Evolutionary conservation across 2,329 filamentous ascomycete genomes (phyloP).

Genomic region (Colletotrichum godetiae): DNA sequence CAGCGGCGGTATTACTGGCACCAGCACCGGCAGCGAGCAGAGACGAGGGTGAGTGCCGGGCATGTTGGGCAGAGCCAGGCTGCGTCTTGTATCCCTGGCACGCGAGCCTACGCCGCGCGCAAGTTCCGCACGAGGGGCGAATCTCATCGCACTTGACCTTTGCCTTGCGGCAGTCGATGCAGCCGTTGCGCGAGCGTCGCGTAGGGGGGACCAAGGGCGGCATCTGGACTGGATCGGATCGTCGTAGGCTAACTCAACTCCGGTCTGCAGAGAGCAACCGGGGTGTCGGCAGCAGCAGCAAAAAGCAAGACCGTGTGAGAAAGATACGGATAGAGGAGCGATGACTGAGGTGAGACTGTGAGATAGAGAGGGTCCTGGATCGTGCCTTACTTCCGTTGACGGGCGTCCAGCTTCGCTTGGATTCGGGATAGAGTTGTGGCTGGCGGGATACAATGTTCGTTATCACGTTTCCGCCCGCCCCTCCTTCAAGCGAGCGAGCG

Average conservation of each 20-base stretch:
- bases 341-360: neutral
- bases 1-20: neutral
- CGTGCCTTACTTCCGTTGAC: neutral
- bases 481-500: neutral
- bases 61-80: neutral
- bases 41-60: neutral
- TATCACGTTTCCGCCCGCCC: neutral
- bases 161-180: slow-evolving; percentile 46
- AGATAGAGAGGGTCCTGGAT: neutral
- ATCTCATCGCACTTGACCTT: slow-evolving; percentile 47
- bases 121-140: slow-evolving; percentile 46
- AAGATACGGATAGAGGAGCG: neutral
- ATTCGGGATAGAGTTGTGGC: neutral
- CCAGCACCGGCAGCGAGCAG: neutral
- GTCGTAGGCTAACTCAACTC: neutral
- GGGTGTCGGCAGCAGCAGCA: neutral
- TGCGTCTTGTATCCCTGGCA: slow-evolving; percentile 43
- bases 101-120: slow-evolving; percentile 42
- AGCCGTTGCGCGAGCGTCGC: slow-evolving; percentile 43
- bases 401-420: neutral
- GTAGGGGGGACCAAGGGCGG: slow-evolving; percentile 20
- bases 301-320: neutral
- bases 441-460: neutral
- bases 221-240: neutral
- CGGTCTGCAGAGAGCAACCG: neutral